phyloP scores from a whole-genome alignment of 306 rosid genomes.

The Citrullus amarus region DNA sequence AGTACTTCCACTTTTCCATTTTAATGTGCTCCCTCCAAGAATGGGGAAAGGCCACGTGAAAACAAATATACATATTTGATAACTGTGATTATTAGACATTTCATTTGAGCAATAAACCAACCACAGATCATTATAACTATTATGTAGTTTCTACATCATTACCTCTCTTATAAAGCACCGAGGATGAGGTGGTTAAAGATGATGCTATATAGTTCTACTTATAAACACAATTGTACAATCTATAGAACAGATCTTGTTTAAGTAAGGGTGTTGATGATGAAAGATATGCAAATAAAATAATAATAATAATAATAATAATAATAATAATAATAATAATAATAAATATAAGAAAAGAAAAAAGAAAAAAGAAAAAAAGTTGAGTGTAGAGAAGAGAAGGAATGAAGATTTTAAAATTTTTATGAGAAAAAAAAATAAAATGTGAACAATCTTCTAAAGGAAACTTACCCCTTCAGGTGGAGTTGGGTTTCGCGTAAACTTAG shows the following conservation, averaged over 20 bases:
- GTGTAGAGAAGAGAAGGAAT: neutral
- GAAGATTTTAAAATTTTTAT: neutral
- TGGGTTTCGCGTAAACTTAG: constrained; percentile 87
- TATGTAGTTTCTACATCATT: neutral
- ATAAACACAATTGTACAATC: neutral
- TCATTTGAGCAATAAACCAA: neutral
- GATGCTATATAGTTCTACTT: neutral
- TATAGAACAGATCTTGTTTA: neutral
- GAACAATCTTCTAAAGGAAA: neutral
- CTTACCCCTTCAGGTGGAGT: constrained; percentile 90
- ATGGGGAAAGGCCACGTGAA: neutral
- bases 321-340: too few relatives aligned
- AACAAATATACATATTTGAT: neutral
- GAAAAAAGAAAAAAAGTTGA: neutral
- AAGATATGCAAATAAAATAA: neutral
- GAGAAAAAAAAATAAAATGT: neutral
- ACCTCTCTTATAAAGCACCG: neutral
- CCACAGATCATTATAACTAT: neutral
- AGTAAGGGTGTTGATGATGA: neutral
- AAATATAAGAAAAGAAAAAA: neutral
- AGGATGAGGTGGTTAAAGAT: neutral
- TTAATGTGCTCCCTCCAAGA: neutral
- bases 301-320: too few relatives aligned
- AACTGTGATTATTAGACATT: neutral
- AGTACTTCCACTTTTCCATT: neutral